These are phyloP conservation scores for Schizochytrium sp. DNA, from an alignment of 108 stramenopile species.

Conservation along the genomic window DNA sequence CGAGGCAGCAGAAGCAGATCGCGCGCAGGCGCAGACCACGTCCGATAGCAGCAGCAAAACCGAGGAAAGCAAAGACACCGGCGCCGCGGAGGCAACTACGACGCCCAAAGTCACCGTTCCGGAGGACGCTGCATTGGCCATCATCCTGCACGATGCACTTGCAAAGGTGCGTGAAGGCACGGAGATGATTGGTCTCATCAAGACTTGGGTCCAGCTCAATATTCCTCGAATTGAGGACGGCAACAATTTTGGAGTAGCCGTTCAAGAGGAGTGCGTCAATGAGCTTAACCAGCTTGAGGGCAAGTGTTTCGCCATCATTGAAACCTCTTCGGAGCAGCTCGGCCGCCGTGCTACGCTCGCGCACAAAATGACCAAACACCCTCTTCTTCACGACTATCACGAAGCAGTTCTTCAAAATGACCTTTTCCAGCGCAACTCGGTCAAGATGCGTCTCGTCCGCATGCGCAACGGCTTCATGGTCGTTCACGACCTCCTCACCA, in stretches of 20 bases:
- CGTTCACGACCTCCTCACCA: not conserved
- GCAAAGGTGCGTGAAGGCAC: not conserved
- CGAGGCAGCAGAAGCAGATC: no score
- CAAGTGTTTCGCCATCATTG: not conserved
- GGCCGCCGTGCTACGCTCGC: not conserved
- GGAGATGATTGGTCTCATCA: not conserved
- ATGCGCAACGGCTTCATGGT: not conserved
- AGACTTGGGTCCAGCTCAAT: not conserved
- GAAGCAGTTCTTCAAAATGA: not conserved
- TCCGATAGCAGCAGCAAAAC: no score
- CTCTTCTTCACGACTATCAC: not conserved
- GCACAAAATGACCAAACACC: conserved; percentile 6
- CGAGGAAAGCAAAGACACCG: no score
- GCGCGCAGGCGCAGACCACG: no score
- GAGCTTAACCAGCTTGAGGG: not conserved
- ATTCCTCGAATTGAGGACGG: not conserved
- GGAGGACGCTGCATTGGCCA: not conserved
- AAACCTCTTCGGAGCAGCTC: not conserved
- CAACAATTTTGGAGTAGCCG: conserved; percentile 12
- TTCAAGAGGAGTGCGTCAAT: not conserved
- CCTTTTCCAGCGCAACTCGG: not conserved
- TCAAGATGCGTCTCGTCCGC: not conserved
- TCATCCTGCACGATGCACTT: not conserved
- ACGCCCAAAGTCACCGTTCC: not conserved
- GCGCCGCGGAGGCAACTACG: not conserved